Evolutionary conservation across 2,329 filamentous ascomycete genomes (phyloP).

Genomic region (Aspergillus aculeatus): DNA sequence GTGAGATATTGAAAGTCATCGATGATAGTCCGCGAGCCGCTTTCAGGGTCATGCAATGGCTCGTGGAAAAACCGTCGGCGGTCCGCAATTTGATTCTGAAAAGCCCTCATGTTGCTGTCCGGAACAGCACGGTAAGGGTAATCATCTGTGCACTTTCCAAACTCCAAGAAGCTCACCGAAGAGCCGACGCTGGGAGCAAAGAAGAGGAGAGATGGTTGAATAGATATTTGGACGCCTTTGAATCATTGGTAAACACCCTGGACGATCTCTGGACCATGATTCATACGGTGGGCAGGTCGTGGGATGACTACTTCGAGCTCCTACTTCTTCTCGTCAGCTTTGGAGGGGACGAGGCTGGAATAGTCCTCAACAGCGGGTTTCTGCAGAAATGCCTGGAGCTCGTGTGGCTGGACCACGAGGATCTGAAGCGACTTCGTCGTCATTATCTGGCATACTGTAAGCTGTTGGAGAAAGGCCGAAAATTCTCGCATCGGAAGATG

Average conservation of each 20-base stretch:
- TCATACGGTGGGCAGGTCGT: constrained; percentile 62
- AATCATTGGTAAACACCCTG: constrained; percentile 49
- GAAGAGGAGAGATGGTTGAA: constrained; percentile 27
- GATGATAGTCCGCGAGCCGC: constrained; percentile 56
- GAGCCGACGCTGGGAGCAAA: constrained; percentile 23
- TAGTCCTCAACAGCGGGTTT: constrained; percentile 62
- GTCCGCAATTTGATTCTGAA: constrained; percentile 66
- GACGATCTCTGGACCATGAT: constrained; percentile 62
- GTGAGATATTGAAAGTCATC: constrained; percentile 53
- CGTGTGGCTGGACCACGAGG: constrained; percentile 58
- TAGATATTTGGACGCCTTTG: constrained; percentile 30
- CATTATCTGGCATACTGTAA: constrained; percentile 52
- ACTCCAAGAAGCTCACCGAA: constrained; percentile 47
- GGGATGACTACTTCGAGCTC: constrained; percentile 75
- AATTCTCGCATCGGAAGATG: constrained; percentile 45
- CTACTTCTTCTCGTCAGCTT: constrained; percentile 65
- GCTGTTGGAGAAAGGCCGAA: constrained; percentile 48
- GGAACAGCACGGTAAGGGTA: constrained; percentile 52
- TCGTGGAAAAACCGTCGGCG: constrained; percentile 54
- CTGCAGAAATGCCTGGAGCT: constrained; percentile 60
- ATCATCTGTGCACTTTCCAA: constrained; percentile 55
- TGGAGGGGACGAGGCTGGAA: constrained; percentile 57
- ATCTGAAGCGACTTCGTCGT: constrained; percentile 49
- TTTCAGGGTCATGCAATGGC: constrained; percentile 61
- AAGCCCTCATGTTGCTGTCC: constrained; percentile 58